A percentile compares a stretch with the other conserved stretches of the same genome.
phyloP scores from a whole-genome alignment of 495 filamentous ascomycete species.

The Cenococcum geophilum region DNA sequence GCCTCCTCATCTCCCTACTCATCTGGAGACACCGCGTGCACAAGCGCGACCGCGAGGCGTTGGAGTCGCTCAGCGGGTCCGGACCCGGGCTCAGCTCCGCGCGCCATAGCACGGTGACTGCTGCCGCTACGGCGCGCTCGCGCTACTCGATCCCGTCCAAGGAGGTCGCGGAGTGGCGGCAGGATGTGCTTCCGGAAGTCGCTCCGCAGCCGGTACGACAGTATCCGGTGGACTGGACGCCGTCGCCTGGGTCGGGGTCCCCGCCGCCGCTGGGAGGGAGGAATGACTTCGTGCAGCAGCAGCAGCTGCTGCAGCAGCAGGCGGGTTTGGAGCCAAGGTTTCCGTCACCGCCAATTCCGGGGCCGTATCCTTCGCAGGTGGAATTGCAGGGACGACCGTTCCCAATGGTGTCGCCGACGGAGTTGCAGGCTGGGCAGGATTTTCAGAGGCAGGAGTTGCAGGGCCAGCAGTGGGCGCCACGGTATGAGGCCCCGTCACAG shows the following conservation, averaged over 20 bases:
- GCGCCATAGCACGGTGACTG: slow-evolving; percentile 8
- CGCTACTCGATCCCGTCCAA: not conserved
- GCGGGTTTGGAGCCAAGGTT: not conserved
- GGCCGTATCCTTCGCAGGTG: not conserved
- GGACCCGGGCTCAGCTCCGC: slow-evolving; percentile 3
- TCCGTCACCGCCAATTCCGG: not conserved
- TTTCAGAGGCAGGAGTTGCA: not conserved
- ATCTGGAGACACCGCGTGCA: slow-evolving; percentile 16
- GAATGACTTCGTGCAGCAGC: too few species aligned
- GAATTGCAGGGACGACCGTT: not conserved
- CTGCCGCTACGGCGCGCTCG: not conserved
- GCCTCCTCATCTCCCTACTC: slow-evolving; percentile 14
- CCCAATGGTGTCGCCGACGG: not conserved
- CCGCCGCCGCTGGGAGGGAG: not conserved
- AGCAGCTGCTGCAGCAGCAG: too few species aligned
- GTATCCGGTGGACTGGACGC: not conserved
- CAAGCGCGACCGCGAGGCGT: slow-evolving; percentile 14
- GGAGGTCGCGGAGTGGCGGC: not conserved
- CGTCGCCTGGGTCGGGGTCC: not conserved
- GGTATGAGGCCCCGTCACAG: not conserved
- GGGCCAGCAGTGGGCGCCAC: not conserved
- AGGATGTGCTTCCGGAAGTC: not conserved
- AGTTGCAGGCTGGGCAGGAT: not conserved
- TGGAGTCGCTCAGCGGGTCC: slow-evolving; percentile 4
- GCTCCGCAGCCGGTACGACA: too few species aligned